Conservation (phyloP, 331 rosid genomes). For the Ulmus americana region DNA sequence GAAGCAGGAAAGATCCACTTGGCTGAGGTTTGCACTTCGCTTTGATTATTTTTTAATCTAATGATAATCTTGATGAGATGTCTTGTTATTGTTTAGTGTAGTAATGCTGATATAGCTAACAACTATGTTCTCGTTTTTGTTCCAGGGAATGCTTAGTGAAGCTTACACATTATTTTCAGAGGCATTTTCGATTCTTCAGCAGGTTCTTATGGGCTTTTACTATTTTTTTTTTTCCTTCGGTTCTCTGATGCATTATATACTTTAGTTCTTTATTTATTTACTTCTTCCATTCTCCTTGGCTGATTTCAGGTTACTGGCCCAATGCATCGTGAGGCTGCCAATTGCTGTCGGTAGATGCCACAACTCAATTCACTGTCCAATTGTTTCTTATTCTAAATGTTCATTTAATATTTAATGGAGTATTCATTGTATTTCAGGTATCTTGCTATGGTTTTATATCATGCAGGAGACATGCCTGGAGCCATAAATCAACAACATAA, state of each 20-base stretch:
- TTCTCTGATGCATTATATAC: not conserved
- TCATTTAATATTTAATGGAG: not conserved
- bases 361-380: conserved; percentile 1
- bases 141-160: conserved; percentile 96
- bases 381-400: conserved; percentile 12
- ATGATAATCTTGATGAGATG: not conserved
- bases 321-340: conserved; percentile 98
- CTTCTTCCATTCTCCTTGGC: not conserved
- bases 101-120: not conserved
- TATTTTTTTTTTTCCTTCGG: conserved; percentile 7
- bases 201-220: conserved; percentile 41
- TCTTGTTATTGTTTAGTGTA: not conserved
- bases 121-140: conserved; percentile 12
- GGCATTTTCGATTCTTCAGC: conserved; percentile 94
- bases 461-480: conserved; percentile 98
- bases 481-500: conserved; percentile 97
- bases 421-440: conserved; percentile 56
- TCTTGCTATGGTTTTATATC: conserved; percentile 98
- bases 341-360: conserved; percentile 76
- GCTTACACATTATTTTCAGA: conserved; percentile 90
- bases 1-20: conserved; percentile 92
- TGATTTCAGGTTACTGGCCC: conserved; percentile 87
- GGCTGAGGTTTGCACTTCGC: conserved; percentile 66
- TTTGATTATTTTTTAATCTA: conserved; percentile 11
- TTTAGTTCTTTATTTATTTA: conserved; percentile 11